These are phyloP conservation scores for Aspergillus novofumigatus DNA, from an alignment of 2,329 filamentous ascomycete species.

Conservation along the genomic window DNA sequence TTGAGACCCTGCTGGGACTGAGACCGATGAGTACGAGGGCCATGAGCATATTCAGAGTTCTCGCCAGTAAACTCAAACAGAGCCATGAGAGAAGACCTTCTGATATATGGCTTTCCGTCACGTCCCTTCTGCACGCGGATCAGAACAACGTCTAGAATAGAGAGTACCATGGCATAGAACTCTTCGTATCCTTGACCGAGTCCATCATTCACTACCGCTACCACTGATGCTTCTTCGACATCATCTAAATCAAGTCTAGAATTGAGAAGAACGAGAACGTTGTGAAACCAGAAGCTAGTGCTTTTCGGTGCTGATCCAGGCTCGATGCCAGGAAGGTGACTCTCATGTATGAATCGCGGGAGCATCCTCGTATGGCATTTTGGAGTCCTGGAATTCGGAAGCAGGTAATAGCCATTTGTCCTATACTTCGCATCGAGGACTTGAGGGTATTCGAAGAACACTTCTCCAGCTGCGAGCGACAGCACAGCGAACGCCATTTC, in stretches of 20 bases:
- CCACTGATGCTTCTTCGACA: conserved; percentile 13
- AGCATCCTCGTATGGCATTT: conserved; percentile 5
- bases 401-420: conserved; percentile 11
- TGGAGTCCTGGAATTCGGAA: neutral
- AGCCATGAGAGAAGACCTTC: conserved; percentile 9
- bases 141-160: conserved; percentile 14
- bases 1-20: neutral
- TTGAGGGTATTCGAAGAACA: conserved; percentile 3
- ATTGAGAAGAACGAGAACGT: conserved; percentile 11
- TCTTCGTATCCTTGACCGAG: conserved; percentile 6
- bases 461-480: conserved; percentile 15
- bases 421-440: conserved; percentile 8
- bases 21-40: conserved; percentile 4
- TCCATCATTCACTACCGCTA: conserved; percentile 10
- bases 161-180: conserved; percentile 17
- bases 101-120: conserved; percentile 2
- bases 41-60: conserved; percentile 4
- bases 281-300: conserved; percentile 12
- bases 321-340: conserved; percentile 9
- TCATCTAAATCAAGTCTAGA: conserved; percentile 11
- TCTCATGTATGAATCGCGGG: conserved; percentile 12
- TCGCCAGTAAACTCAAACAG: conserved; percentile 11
- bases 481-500: conserved; percentile 16
- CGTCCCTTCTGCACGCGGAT: conserved; percentile 7
- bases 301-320: conserved; percentile 15